Percentiles rank a stretch among this genome's conserved stretches.
Conservation (phyloP, 371 early-diverging fungal genomes). For the Mucor racemosus region DNA sequence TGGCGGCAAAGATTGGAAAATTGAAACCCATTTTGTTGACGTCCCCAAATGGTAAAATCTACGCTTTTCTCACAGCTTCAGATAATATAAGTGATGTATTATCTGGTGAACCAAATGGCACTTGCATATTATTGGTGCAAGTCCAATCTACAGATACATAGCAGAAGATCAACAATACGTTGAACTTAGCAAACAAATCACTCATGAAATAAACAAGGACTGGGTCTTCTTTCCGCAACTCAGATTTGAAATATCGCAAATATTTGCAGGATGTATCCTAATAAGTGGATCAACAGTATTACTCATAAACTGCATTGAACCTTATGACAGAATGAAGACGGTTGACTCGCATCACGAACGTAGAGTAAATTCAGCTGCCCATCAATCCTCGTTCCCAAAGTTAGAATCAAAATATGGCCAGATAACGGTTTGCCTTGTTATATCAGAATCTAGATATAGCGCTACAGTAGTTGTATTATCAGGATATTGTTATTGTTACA, state of each 20-base stretch:
- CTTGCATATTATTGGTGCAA: constrained; percentile 21
- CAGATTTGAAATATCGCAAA: constrained; percentile 14
- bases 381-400: neutral
- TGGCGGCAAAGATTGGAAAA: too few relatives aligned
- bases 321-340: constrained; percentile 26
- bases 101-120: constrained; percentile 23
- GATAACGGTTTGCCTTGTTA: neutral
- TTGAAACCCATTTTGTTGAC: too few relatives aligned
- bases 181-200: constrained; percentile 14
- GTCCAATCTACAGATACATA: constrained; percentile 23
- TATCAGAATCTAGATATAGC: too few relatives aligned
- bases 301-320: constrained; percentile 20
- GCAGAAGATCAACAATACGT: constrained; percentile 17
- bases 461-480: too few relatives aligned
- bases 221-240: constrained; percentile 21
- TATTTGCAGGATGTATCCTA: constrained; percentile 22
- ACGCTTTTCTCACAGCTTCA: too few relatives aligned
- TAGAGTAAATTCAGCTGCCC: neutral
- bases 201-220: constrained; percentile 16
- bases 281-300: constrained; percentile 16
- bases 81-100: constrained; percentile 10
- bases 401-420: constrained; percentile 5
- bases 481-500: too few relatives aligned
- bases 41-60: too few relatives aligned
- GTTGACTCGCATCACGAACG: constrained; percentile 20